These are phyloP conservation scores for Neurospora sp. DNA, from an alignment of 495 filamentous ascomycete genomes.

Conservation along the genomic window DNA sequence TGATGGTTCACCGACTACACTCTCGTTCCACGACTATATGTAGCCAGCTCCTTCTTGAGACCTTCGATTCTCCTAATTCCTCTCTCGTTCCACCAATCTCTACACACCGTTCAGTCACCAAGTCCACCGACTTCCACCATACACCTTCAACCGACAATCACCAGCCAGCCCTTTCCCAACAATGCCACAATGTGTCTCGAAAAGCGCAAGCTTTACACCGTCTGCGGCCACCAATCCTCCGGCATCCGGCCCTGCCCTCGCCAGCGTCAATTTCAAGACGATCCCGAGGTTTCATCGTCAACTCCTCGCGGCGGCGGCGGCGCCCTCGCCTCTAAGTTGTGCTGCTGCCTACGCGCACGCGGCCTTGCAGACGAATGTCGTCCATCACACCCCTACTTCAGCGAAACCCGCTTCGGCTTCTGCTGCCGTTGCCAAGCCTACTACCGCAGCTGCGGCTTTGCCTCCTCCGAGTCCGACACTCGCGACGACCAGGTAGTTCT, in stretches of 20 bases:
- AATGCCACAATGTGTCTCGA: not conserved
- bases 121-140: not conserved
- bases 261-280: not conserved
- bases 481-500: not conserved
- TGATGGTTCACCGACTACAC: not conserved
- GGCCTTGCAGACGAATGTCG: too few relatives aligned
- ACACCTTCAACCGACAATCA: not conserved
- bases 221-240: not conserved
- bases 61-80: not conserved
- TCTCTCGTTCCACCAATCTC: not conserved
- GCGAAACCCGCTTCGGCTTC: not conserved
- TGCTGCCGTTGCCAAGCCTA: not conserved
- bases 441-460: not conserved
- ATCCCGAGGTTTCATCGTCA: not conserved
- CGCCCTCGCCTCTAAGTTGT: not conserved
- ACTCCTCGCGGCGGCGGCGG: not conserved
- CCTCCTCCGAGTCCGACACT: not conserved
- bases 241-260: not conserved
- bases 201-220: not conserved
- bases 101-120: rapidly evolving
- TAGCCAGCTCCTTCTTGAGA: not conserved
- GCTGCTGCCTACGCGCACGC: not conserved
- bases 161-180: not conserved
- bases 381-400: not conserved
- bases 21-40: not conserved